A percentile compares a stretch with the other conserved stretches of the same genome.
Evolutionary conservation across 495 filamentous ascomycete genomes (phyloP).

Genomic region (Lasiosphaeria hispida): DNA sequence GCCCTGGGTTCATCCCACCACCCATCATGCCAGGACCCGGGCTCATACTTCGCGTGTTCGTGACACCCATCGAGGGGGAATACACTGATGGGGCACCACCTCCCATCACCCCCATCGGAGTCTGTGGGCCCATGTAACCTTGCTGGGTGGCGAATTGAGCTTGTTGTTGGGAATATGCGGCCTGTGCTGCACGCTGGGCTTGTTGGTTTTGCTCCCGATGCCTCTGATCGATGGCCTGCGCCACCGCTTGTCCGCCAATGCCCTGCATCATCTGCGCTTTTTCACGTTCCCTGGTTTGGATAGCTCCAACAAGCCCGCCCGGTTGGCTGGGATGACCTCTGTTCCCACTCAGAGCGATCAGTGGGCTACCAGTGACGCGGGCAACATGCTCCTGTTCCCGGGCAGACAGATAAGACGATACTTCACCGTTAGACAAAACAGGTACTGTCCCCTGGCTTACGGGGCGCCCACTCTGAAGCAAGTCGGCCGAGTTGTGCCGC

Average conservation of each 20-base stretch:
- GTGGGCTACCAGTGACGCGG: constrained; percentile 76
- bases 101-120: constrained; percentile 19
- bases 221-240: constrained; percentile 74
- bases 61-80: constrained; percentile 16
- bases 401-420: constrained; percentile 74
- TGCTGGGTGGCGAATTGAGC: constrained; percentile 27
- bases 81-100: constrained; percentile 32
- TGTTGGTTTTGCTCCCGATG: constrained; percentile 58
- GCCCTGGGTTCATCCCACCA: constrained; percentile 4
- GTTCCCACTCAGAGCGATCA: constrained; percentile 68
- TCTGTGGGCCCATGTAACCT: constrained; percentile 13
- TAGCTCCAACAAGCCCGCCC: constrained; percentile 69
- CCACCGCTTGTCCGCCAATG: constrained; percentile 67
- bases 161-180: constrained; percentile 38
- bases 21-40: constrained; percentile 22
- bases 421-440: constrained; percentile 43
- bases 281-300: constrained; percentile 73
- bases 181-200: constrained; percentile 34
- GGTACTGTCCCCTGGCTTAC: constrained; percentile 35
- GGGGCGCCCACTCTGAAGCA: constrained; percentile 32
- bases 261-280: constrained; percentile 69
- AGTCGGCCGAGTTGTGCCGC: constrained; percentile 41
- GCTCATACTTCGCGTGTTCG: constrained; percentile 20
- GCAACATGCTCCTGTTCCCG: constrained; percentile 92
- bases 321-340: constrained; percentile 49